Base-by-base conservation (phyloP, 768 basidiomycete genomes). In the Boletus fagicola region DNA sequence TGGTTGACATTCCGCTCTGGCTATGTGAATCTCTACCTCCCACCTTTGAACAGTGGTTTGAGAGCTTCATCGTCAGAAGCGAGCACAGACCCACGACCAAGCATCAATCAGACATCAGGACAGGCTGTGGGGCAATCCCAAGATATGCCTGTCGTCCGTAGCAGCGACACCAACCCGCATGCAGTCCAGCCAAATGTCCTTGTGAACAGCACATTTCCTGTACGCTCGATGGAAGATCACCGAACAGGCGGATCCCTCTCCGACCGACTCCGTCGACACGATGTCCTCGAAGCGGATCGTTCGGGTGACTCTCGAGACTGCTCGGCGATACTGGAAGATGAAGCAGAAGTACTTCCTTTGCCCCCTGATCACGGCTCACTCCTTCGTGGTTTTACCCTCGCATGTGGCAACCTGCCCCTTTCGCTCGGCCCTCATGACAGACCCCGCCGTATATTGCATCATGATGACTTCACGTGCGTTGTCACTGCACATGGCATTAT, bases 401-500 rank as follows among this genome's bases (percentile, higher is more conserved):
- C 33, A 5, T 43, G 49, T 39, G 51, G 46, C 20, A 59, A 33
- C 24, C 31, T 63, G 1, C 39, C 33, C 11, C 56, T 73, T 46
- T 57, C 62, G 9, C 66, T 69, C 13, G 68, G 72, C 7, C 55
- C 68, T 38, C 60, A 70, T 46, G 79, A 81, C 59, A 77, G 68
- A 58, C 68, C 76, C 39, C 78, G 78, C 28, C 73, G 76, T 33
- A 43, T 80, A 13, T 57, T 81, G 46, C 57, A 51, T 28, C 49
- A 54, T 18, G 48, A 24, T 39, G 51, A 42, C 15, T 66, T 60
- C 56, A 45, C 64, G 22, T 63, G 63, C 43, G 43, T 76, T 38
- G 65, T 78, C 44, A 78, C 78, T 11, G 76, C 75, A 65, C 76
- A 74, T 33, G 75, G 80, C 2, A 62, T 63, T 18, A 61, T 80